Evolutionary conservation across 2,329 filamentous ascomycete genomes (phyloP), one percentile per base, ranked within the genome.

Genomic region (Calonectria henricotiae): DNA sequence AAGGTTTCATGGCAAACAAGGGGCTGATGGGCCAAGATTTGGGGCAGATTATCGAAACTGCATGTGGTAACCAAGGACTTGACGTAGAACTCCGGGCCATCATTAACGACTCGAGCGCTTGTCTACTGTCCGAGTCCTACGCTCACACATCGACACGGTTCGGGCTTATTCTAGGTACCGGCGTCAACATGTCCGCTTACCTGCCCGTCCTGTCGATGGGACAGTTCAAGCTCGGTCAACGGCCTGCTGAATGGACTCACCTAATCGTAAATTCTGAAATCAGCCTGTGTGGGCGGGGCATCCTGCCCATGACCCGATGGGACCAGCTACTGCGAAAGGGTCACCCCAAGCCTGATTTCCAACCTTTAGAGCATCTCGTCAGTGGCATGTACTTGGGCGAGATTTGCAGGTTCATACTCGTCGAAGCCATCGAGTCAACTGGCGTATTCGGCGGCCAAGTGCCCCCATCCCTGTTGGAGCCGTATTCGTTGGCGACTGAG

Each of bases 181-280:
- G 91, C 35, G 86, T 90, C 69, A 93, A 93, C 80, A 88, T 91
- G 55, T 89, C 90, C 55, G 89, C 88, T 30, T 89, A 92, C 77
- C 84, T 92, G 30, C 90, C 91, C 5, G 86, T 91, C 3, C 82
- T 84, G 4, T 85, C 88, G 17, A 85, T 93, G 65, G 85, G 86
- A 32, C 83, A 82, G 49, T 69, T 81, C 55, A 92, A 92, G 77
- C 91, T 90, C 69, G 89, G 89, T 47, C 76, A 80, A 30, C 86
- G 89, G 9, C 88, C 89, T 0, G 78, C 81, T 6, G 80, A 80
- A 37, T 92, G 90, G 90, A 88, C 85, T 67, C 88, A 92, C 74
- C 89, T 92, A 67, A 88, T 92, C 70, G 86, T 92, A 74, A 92
- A 92, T 79, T 92, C 90, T 0, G 90, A 92, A 79, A 80, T 92